Evolutionary conservation across 1,284 basidiomycete species (phyloP).

Genomic region (Leccinum pseudoinsigne): DNA sequence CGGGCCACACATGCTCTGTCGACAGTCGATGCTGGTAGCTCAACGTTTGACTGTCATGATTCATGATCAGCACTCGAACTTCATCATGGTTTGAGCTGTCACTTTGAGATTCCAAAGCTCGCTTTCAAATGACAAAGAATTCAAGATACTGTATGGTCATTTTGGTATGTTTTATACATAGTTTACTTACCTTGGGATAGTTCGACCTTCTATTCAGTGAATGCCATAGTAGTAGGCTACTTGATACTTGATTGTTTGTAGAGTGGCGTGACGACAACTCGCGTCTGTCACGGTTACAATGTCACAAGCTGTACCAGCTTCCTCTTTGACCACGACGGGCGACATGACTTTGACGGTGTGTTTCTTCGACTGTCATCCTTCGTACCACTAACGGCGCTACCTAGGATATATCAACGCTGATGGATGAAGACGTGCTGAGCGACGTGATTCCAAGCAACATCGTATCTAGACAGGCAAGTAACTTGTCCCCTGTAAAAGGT

Average conservation of each 20-base stretch:
- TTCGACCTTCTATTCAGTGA: too few species aligned
- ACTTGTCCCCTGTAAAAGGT: neutral
- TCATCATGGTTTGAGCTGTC: neutral
- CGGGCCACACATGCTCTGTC: neutral
- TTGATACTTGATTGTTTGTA: too few species aligned
- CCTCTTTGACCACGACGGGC: slow-evolving; percentile 22
- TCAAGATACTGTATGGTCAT: neutral
- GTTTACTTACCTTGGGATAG: too few species aligned
- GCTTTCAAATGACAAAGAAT: neutral
- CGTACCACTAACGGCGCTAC: neutral
- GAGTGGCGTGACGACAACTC: slow-evolving; percentile 14
- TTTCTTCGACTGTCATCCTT: slow-evolving; percentile 3
- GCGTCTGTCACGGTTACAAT: slow-evolving; percentile 22
- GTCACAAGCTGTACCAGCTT: slow-evolving; percentile 12
- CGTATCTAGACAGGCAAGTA: slow-evolving; percentile 71
- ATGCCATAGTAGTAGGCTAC: too few species aligned
- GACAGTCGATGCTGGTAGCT: neutral
- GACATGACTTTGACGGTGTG: slow-evolving; percentile 23
- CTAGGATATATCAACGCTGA: slow-evolving; percentile 22
- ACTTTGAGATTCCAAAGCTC: neutral
- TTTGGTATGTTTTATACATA: neutral
- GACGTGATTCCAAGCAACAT: slow-evolving; percentile 83
- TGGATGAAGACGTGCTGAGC: slow-evolving; percentile 78
- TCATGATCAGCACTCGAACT: neutral
- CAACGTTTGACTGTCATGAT: neutral